Percentiles rank a stretch among this genome's conserved stretches.
These are phyloP conservation scores for Pisolithus orientalis DNA, from an alignment of 768 basidiomycete species.

Conservation along the genomic window DNA sequence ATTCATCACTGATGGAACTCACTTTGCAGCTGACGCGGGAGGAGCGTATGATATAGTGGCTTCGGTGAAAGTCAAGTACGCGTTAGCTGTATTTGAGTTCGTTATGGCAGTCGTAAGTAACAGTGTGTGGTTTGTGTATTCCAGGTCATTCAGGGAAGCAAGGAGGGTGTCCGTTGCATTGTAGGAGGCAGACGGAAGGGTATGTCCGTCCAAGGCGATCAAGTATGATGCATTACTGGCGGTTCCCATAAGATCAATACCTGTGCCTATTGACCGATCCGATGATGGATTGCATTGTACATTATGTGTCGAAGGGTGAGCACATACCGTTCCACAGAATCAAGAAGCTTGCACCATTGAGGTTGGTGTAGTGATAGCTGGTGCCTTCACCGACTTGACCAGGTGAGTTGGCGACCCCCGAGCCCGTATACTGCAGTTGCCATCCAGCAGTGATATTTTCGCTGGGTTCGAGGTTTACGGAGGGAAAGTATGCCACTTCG, in stretches of 20 bases:
- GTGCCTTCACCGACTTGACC: conserved; percentile 48
- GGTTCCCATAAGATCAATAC: conserved; percentile 54
- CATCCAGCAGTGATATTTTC: conserved; percentile 53
- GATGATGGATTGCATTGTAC: not conserved
- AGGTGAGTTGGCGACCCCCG: conserved; percentile 39
- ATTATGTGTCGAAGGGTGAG: not conserved
- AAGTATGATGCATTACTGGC: conserved; percentile 38
- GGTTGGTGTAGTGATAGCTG: conserved; percentile 58
- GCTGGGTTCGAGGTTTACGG: conserved; percentile 46
- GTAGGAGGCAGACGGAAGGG: conserved; percentile 19
- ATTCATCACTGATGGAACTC: conserved; percentile 13
- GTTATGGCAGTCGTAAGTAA: conserved; percentile 43
- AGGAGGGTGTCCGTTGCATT: conserved; percentile 36
- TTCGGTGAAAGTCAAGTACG: conserved; percentile 50
- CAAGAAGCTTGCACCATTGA: conserved; percentile 48
- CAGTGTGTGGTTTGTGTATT: conserved; percentile 47
- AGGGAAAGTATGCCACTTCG: conserved; percentile 52
- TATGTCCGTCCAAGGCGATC: conserved; percentile 46
- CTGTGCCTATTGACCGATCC: conserved; percentile 45
- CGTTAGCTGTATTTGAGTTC: conserved; percentile 23
- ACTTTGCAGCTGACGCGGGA: conserved; percentile 30
- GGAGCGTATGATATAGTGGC: conserved; percentile 43
- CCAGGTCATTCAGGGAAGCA: conserved; percentile 41
- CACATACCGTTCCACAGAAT: conserved; percentile 59
- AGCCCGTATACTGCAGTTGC: conserved; percentile 54